Percentiles rank a stretch among this genome's conserved stretches.
These are phyloP conservation scores for Biscogniauxia marginata DNA, from an alignment of 2,329 filamentous ascomycete species.

Conservation along the genomic window DNA sequence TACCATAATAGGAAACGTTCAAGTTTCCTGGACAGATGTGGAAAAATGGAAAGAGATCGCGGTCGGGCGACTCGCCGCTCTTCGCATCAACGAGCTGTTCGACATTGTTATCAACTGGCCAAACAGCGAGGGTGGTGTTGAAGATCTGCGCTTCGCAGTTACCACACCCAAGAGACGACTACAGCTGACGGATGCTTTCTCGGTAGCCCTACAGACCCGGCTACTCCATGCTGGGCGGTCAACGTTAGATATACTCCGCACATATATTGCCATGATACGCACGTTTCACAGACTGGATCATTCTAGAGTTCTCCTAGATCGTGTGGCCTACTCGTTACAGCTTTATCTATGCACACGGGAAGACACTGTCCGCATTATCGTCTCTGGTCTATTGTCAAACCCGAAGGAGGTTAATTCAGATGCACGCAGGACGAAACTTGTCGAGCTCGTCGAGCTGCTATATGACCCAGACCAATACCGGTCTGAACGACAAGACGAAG, in stretches of 20 bases:
- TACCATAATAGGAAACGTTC: conserved; percentile 41
- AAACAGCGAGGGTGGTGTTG: conserved; percentile 65
- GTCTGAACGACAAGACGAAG: conserved; percentile 54
- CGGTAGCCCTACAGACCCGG: conserved; percentile 60
- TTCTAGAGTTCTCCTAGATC: conserved; percentile 73
- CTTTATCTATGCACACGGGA: conserved; percentile 75
- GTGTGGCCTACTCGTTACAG: conserved; percentile 70
- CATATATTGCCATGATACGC: conserved; percentile 77
- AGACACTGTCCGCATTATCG: conserved; percentile 75
- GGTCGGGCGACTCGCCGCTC: conserved; percentile 63
- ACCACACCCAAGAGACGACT: conserved; percentile 67
- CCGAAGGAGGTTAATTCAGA: conserved; percentile 45
- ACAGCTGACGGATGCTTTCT: conserved; percentile 69
- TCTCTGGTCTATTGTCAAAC: conserved; percentile 68
- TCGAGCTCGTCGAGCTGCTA: conserved; percentile 67
- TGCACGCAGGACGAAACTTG: conserved; percentile 50
- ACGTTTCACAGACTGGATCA: conserved; percentile 74
- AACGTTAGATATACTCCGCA: conserved; percentile 71
- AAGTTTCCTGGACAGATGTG: conserved; percentile 54
- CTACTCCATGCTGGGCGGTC: conserved; percentile 74
- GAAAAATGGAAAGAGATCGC: conserved; percentile 71
- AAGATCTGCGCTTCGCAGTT: conserved; percentile 71
- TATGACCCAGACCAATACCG: conserved; percentile 57
- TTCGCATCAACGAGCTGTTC: conserved; percentile 71
- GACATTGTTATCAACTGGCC: conserved; percentile 79